phyloP scores from a whole-genome alignment of 2,329 filamentous ascomycete genomes.

The Penicillium brevicompactum region DNA sequence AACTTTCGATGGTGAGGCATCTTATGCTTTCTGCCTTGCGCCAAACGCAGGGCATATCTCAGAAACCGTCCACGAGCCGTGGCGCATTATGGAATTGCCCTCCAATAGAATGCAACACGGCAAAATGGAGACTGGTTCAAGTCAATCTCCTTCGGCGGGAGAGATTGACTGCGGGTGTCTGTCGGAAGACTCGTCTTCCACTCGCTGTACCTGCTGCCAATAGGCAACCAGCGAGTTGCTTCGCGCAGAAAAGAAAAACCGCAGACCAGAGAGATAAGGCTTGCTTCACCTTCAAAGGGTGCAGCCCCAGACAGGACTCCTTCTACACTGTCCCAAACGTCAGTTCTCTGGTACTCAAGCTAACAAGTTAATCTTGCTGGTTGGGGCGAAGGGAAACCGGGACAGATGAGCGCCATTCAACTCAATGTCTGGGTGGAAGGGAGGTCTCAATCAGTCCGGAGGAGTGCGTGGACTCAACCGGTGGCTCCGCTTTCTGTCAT shows the following conservation, averaged over 20 bases:
- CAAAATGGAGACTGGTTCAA: neutral
- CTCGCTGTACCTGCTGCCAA: slow-evolving; percentile 5
- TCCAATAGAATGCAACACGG: neutral
- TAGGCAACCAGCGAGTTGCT: neutral
- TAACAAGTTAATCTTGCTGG: too few relatives aligned
- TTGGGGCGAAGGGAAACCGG: too few relatives aligned
- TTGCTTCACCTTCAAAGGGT: slow-evolving; percentile 7
- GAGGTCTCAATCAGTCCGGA: slow-evolving; percentile 23
- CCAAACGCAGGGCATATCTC: slow-evolving; percentile 3
- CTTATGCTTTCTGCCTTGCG: slow-evolving; percentile 1
- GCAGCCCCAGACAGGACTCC: slow-evolving; percentile 16
- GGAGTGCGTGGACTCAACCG: slow-evolving; percentile 14
- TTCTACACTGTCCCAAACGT: too few relatives aligned
- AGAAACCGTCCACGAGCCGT: slow-evolving; percentile 1
- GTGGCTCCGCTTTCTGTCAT: slow-evolving; percentile 30
- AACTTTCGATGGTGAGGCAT: neutral
- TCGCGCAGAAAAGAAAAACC: neutral
- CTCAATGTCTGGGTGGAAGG: slow-evolving; percentile 16
- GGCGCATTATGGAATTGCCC: slow-evolving; percentile 10
- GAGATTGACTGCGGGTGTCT: neutral
- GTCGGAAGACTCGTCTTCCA: neutral
- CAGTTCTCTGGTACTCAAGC: neutral
- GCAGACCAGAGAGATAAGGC: slow-evolving; percentile 18
- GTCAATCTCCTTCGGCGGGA: neutral
- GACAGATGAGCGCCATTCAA: slow-evolving; percentile 20